A percentile compares a stretch with the other conserved stretches of the same genome.
phyloP scores from a whole-genome alignment of 345 rosid genomes.

The Ceriops zippeliana region DNA sequence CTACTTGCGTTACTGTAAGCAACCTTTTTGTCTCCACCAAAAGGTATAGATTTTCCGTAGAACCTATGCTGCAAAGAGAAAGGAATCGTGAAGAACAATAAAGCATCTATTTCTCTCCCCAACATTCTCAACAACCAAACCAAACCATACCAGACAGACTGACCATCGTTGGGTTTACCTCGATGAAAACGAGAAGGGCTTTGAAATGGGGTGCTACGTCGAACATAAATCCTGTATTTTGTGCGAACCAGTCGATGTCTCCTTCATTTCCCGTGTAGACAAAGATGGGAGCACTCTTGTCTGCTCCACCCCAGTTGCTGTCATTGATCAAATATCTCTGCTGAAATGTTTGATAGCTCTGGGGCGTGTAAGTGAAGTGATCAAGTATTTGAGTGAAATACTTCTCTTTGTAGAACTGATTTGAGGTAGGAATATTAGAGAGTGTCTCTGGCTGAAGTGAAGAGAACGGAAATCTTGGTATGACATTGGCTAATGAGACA shows the following conservation, averaged over 20 bases:
- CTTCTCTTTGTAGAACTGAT: constrained; percentile 27
- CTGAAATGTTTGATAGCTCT: constrained; percentile 51
- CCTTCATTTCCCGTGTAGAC: constrained; percentile 66
- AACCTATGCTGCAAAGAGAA: constrained; percentile 49
- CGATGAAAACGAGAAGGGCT: constrained; percentile 59
- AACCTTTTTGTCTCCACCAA: constrained; percentile 43
- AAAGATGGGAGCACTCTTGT: constrained; percentile 45
- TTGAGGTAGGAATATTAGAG: constrained; percentile 5
- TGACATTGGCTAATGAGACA: constrained; percentile 8
- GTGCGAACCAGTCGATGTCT: constrained; percentile 57
- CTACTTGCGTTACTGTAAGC: constrained; percentile 47
- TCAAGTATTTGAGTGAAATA: constrained; percentile 60
- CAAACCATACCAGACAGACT: too few species aligned
- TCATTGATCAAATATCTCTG: constrained; percentile 47
- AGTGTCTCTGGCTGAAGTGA: constrained; percentile 18
- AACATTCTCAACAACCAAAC: too few species aligned
- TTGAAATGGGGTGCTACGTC: constrained; percentile 48
- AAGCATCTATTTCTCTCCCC: too few species aligned
- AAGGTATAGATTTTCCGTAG: constrained; percentile 58
- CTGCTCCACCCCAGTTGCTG: constrained; percentile 48
- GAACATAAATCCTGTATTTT: constrained; percentile 56
- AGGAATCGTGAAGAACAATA: not conserved
- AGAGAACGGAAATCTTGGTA: constrained; percentile 37
- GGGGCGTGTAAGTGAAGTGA: constrained; percentile 52
- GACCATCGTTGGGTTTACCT: constrained; percentile 31